phyloP scores from a whole-genome alignment of 1,139 yeast species.

The Kodamaea fungicola region DNA sequence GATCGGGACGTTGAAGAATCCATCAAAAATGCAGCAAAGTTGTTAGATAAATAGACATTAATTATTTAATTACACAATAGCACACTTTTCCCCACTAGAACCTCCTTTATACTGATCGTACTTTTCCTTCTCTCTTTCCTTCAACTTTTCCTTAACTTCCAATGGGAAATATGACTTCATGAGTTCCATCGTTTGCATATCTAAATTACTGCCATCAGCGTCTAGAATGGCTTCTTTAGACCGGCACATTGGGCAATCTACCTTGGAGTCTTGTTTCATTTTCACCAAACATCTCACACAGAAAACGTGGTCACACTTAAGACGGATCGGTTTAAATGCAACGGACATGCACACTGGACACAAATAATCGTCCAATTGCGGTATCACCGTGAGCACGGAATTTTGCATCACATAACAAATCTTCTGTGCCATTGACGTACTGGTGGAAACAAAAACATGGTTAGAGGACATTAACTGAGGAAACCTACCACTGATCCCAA shows the following conservation, averaged over 20 bases:
- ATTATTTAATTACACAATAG: constrained; percentile 11
- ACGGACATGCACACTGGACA: constrained; percentile 71
- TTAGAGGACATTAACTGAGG: constrained; percentile 45
- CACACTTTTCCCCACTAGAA: constrained; percentile 24
- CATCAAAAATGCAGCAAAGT: background rate
- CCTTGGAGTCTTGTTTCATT: constrained; percentile 54
- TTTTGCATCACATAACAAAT: constrained; percentile 56
- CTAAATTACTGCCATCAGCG: constrained; percentile 63
- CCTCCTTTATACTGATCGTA: constrained; percentile 29
- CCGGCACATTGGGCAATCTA: constrained; percentile 69
- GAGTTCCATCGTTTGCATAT: constrained; percentile 47
- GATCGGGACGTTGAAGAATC: constrained; percentile 7
- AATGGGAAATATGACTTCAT: constrained; percentile 62
- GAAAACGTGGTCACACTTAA: constrained; percentile 63
- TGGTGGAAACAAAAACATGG: constrained; percentile 40
- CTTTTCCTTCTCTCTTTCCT: constrained; percentile 56
- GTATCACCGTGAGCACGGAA: constrained; percentile 53
- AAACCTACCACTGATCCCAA: constrained; percentile 46
- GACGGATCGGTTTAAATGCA: constrained; percentile 67
- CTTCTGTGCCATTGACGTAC: constrained; percentile 51
- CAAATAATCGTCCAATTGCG: constrained; percentile 70
- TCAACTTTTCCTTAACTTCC: constrained; percentile 61
- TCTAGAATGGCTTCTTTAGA: constrained; percentile 44
- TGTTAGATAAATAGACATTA: constrained; percentile 1
- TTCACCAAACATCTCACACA: constrained; percentile 71